Percentiles rank a stretch among this genome's conserved stretches.
These are phyloP conservation scores for Kwoniella shandongensis DNA, from an alignment of 768 basidiomycete genomes.

Conservation along the genomic window DNA sequence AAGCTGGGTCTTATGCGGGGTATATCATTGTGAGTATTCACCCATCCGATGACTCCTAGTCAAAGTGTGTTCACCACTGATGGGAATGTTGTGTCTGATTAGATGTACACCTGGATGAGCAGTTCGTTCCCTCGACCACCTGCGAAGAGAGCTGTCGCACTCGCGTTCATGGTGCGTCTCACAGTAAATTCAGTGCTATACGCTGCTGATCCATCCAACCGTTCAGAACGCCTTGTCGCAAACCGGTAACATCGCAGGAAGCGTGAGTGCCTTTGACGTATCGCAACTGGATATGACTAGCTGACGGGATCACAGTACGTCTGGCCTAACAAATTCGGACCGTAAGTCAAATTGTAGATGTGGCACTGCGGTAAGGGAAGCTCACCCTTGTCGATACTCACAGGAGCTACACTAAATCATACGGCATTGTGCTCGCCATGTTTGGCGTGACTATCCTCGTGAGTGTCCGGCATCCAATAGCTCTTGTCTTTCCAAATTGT, in stretches of 20 bases:
- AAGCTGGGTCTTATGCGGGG: slow-evolving; percentile 60
- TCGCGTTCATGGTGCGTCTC: slow-evolving; percentile 30
- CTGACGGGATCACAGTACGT: slow-evolving; percentile 20
- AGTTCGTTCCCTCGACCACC: slow-evolving; percentile 70
- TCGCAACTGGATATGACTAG: background rate
- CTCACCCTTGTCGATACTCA: background rate
- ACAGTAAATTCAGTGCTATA: too few relatives aligned
- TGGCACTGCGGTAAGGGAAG: background rate
- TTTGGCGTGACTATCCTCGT: slow-evolving; percentile 30
- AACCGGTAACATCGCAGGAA: slow-evolving; percentile 32
- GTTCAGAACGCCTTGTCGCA: slow-evolving; percentile 31
- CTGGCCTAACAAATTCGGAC: slow-evolving; percentile 22
- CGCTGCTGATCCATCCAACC: too few relatives aligned
- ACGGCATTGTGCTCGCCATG: slow-evolving; percentile 31
- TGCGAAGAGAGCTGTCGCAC: slow-evolving; percentile 70
- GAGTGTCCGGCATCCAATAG: slow-evolving; percentile 4
- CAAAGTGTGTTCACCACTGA: slow-evolving; percentile 2
- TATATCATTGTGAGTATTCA: slow-evolving; percentile 7
- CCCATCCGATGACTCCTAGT: background rate
- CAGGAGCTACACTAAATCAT: slow-evolving; percentile 25
- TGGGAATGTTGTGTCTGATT: background rate
- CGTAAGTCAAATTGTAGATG: slow-evolving; percentile 16
- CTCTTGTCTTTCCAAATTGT: too few relatives aligned
- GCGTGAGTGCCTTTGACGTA: slow-evolving; percentile 9
- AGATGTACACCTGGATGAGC: slow-evolving; percentile 60